Base-by-base conservation (phyloP, 2,329 filamentous ascomycete genomes). In the Fusarium agapanthi region DNA sequence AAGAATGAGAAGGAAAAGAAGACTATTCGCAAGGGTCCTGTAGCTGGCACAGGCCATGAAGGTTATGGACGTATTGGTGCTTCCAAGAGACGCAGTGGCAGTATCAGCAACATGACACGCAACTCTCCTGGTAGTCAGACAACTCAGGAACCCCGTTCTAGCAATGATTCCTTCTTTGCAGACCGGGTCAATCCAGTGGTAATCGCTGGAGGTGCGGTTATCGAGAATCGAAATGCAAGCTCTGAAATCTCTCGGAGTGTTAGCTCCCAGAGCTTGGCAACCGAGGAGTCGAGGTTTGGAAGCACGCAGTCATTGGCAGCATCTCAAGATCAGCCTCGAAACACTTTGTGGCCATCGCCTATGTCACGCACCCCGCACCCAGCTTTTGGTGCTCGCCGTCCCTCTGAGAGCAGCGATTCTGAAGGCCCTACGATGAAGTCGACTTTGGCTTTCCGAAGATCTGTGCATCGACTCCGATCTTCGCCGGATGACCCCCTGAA, bases 1-100 rank as follows among this genome's bases (percentile, higher is more conserved):
- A 90, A 88, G 78, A 86, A 87, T 41, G 90, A 91, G 6, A 77
- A 76, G 35, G 71, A 75, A 2, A 75, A 69, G 58, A 66, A 75
- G 38, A 24, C 54, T 6, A 30, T 84, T 30, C 88, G 92, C 34
- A 95, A 94, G 81, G 95, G 95, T 0, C 95, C 95, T 28, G 90
- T 88, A 22, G 95, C 95, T 44, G 95, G 95, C n/a, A 98, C 95
- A 41, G 95, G 95, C 0, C 95, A 98, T 77, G 95, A 98, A 83
- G 92, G 92, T 3, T 95, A 95, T 76, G 92, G 92, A 2, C 88
- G 88, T 62, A 85, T 93, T 62, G 90, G 90, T 6, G 84, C 86
- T 10, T 76, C 84, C 35, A 88, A 90, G 65, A 88, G 91, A 35
- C 88, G 92, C 60, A 94, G 90, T 76, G 89, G 87, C 66, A 91